Evolutionary conservation across 2,329 filamentous ascomycete species (phyloP).

Genomic region (Teratosphaeria nubilosa): DNA sequence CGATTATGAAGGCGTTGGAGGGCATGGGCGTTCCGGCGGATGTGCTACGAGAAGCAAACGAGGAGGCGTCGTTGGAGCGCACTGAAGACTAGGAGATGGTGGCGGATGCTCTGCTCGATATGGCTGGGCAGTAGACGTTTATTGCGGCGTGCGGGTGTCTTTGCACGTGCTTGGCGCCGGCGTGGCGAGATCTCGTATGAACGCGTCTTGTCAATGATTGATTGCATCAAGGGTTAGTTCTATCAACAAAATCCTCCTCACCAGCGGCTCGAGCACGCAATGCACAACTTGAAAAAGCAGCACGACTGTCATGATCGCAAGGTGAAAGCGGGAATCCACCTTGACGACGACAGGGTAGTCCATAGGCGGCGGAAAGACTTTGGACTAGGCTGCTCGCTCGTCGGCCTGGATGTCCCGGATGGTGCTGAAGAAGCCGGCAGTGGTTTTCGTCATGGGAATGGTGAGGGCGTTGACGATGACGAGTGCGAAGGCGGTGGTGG

Average conservation of each 20-base stretch:
- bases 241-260: neutral
- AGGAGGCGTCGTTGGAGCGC: neutral
- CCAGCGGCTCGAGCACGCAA: neutral
- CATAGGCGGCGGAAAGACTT: neutral
- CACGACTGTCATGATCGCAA: neutral
- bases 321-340: neutral
- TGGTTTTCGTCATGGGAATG: neutral
- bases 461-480: neutral
- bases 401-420: neutral
- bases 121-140: neutral
- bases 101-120: neutral
- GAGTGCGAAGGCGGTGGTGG: no score
- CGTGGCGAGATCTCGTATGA: no score
- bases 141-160: neutral
- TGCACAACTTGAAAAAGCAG: neutral
- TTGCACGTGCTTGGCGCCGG: neutral
- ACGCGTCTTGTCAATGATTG: no score
- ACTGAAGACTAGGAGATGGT: neutral
- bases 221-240: no score
- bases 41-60: neutral
- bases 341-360: neutral
- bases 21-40: neutral
- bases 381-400: neutral
- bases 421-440: neutral
- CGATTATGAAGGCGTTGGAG: neutral